These are phyloP conservation scores for Chlorella ohadii DNA, from an alignment of 139 green algal species.

Conservation along the genomic window DNA sequence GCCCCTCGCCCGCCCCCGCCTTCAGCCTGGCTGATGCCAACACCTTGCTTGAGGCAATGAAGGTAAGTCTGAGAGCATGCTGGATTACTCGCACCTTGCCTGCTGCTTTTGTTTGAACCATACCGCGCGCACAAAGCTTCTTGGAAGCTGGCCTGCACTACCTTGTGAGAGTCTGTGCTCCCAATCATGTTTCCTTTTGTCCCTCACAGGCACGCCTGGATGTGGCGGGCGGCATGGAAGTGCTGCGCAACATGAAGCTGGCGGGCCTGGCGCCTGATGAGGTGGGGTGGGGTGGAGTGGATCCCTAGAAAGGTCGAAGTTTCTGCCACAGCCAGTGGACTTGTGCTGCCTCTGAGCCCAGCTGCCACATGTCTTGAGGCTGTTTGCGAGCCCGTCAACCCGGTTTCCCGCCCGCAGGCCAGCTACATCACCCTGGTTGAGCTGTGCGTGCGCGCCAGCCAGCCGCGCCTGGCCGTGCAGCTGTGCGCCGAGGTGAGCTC, in stretches of 20 bases:
- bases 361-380: too few species aligned
- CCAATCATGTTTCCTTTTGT: not conserved
- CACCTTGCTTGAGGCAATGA: not conserved
- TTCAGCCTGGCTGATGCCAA: conserved; percentile 16
- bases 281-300: too few species aligned
- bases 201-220: conserved; percentile 6
- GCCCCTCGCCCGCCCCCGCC: not conserved
- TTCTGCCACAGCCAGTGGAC: too few species aligned
- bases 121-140: too few species aligned
- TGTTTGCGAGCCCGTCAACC: too few species aligned
- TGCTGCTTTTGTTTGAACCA: too few species aligned
- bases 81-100: not conserved
- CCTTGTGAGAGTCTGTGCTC: too few species aligned
- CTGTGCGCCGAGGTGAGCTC: conserved; percentile 13
- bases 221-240: not conserved
- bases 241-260: conserved; percentile 40
- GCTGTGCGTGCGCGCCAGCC: not conserved
- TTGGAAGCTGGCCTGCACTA: too few species aligned
- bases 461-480: conserved; percentile 18
- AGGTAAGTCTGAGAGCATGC: not conserved
- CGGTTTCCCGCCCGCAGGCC: not conserved
- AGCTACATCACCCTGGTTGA: conserved; percentile 22
- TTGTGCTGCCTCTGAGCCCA: too few species aligned
- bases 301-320: too few species aligned
- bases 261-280: conserved; percentile 18